Conservation (phyloP, 192 early-diverging fungal species). For the Coemansia sp. region DNA sequence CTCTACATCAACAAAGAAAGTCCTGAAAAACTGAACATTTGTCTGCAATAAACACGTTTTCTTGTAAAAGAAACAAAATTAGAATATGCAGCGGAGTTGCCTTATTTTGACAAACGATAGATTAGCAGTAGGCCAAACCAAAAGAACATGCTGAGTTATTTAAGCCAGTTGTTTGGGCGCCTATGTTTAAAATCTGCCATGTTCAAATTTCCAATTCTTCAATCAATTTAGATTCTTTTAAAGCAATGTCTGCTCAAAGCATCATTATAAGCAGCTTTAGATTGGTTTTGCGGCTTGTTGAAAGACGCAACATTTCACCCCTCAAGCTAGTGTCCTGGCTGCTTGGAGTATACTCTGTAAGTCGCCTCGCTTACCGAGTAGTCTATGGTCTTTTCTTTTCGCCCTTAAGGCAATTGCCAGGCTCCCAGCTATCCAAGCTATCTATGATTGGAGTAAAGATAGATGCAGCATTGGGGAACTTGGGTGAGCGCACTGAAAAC, state of each 20-base stretch:
- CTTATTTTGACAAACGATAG: background rate
- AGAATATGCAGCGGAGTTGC: constrained; percentile 1
- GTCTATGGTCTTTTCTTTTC: constrained; percentile 29
- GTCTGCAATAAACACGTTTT: no score
- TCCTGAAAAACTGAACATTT: no score
- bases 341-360: constrained; percentile 1
- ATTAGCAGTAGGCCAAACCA: no score
- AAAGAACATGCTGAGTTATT: no score
- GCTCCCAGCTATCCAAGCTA: constrained; percentile 16
- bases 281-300: background rate
- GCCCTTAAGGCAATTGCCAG: constrained; percentile 28
- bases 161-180: no score
- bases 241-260: constrained; percentile 1
- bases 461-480: constrained; percentile 6
- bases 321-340: constrained; percentile 5
- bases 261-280: constrained; percentile 3
- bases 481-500: constrained; percentile 12
- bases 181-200: no score
- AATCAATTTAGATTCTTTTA: background rate
- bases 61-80: background rate
- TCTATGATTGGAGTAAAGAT: constrained; percentile 8
- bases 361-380: constrained; percentile 7
- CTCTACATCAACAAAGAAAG: no score
- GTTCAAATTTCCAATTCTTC: no score
- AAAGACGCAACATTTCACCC: background rate